Conservation (phyloP, 345 rosid species). For the Bruguiera parviflora region DNA sequence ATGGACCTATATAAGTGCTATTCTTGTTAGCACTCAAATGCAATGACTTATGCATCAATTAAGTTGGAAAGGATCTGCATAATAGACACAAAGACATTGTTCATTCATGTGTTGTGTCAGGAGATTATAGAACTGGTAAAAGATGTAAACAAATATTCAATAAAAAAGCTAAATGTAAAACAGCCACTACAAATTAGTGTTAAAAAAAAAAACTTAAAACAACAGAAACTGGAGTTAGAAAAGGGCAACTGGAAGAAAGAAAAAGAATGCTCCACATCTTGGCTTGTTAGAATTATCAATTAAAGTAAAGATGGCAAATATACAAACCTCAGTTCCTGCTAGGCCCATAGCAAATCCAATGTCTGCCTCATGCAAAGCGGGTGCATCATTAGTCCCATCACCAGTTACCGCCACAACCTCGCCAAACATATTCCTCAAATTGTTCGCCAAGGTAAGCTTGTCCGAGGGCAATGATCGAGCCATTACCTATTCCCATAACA, state of each 20-base stretch:
- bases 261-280: not conserved
- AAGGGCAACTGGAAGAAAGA: not conserved
- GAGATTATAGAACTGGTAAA: not conserved
- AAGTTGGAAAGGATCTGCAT: not conserved
- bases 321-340: conserved; percentile 93
- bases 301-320: conserved; percentile 5
- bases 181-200: no score
- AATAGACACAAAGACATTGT: not conserved
- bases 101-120: not conserved
- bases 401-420: conserved; percentile 97
- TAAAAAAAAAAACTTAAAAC: no score
- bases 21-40: not conserved
- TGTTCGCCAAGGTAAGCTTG: conserved; percentile 73
- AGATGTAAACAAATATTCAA: not conserved
- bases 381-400: conserved; percentile 99
- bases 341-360: conserved; percentile 98
- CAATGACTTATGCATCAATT: not conserved
- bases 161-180: no score
- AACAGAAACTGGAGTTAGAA: no score
- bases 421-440: conserved; percentile 55
- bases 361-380: conserved; percentile 89
- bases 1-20: not conserved
- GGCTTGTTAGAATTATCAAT: not conserved
- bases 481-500: conserved; percentile 53
- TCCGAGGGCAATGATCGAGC: conserved; percentile 94